Evolutionary conservation across 2,329 filamentous ascomycete genomes (phyloP), one percentile per base, ranked within the genome.

Genomic region (Leptographium galeiforme): DNA sequence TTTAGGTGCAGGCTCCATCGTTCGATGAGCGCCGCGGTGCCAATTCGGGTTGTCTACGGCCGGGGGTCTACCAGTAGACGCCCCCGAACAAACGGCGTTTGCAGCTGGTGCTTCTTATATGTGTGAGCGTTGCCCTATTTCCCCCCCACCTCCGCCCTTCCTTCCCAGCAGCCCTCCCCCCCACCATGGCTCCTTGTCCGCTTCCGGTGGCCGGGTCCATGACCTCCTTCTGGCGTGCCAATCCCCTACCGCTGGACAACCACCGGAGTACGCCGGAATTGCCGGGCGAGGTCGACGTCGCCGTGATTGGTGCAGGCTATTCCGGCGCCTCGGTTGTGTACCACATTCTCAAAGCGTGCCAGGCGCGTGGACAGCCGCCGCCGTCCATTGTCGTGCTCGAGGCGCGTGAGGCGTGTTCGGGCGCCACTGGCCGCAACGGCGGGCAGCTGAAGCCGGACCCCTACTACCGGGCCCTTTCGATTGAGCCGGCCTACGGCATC

Each of bases 221-320:
- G n/a, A 51, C 56, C 3, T 61, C 71, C 2, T 75, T 72, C 60
- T 76, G 73, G 74, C 63, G 68, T 18, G 63, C 63, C 5, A 57
- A 69, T 8, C 50, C 50, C 7, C 50, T 30, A 66, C 54, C 59
- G 2, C 60, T 76, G 2, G 70, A 73, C 54, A 63, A 67, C 52
- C 62, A 70, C 56, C 65, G 70, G n/a, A 68, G 63, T 33, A 69
- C 65, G 0, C 59, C 64, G 4, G 57, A 58, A 10, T 59, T 76
- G 0, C 73, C 72, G 0, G 46, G 58, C 0, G 55, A 68, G 34
- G 66, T 64, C 34, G 72, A 76, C 47, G 67, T 77, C 50, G 65
- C 70, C 16, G 69, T 77, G 40, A 66, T 76, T 10, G 74, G 73
- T 0, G 68, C 70, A 14, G 74, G 74, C 0, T 73, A 69, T 52